Conservation (phyloP, 805 yeast species). For the Wickerhamomyces alni region DNA sequence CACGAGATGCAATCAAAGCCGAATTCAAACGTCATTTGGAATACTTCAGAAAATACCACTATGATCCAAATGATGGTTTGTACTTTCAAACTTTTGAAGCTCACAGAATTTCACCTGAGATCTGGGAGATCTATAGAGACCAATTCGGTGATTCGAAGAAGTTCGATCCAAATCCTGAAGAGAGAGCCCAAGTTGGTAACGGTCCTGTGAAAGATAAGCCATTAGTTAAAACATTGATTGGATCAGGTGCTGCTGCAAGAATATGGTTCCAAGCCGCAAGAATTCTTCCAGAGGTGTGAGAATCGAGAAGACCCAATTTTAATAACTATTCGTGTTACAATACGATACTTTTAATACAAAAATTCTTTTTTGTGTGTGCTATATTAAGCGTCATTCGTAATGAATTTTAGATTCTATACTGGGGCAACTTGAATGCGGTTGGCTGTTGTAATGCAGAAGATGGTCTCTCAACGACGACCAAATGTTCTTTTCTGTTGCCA, state of each 20-base stretch:
- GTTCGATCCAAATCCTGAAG: constrained; percentile 45
- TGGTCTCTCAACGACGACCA: constrained; percentile 77
- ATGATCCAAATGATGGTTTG: constrained; percentile 52
- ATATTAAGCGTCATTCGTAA: neutral
- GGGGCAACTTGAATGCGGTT: constrained; percentile 61
- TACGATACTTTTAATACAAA: too few species aligned
- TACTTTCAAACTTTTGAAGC: constrained; percentile 59
- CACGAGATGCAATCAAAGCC: constrained; percentile 23
- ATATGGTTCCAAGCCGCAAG: constrained; percentile 65
- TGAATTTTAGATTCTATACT: constrained; percentile 36
- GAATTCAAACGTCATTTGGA: constrained; percentile 50
- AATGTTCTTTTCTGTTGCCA: constrained; percentile 28
- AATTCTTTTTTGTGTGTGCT: neutral
- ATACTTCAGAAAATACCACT: constrained; percentile 50
- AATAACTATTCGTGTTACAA: neutral
- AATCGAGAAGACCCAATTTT: neutral
- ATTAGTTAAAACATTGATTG: constrained; percentile 50
- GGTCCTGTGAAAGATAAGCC: constrained; percentile 29
- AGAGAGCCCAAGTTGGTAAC: constrained; percentile 38
- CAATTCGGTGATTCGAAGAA: constrained; percentile 51
- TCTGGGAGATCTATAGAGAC: constrained; percentile 42
- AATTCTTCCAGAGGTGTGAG: constrained; percentile 32
- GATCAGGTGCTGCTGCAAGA: constrained; percentile 62
- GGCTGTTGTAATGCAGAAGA: constrained; percentile 47
- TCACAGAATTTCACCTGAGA: constrained; percentile 43